Conservation (phyloP, 2,329 filamentous ascomycete genomes). For the Beauveria brongniartii region DNA sequence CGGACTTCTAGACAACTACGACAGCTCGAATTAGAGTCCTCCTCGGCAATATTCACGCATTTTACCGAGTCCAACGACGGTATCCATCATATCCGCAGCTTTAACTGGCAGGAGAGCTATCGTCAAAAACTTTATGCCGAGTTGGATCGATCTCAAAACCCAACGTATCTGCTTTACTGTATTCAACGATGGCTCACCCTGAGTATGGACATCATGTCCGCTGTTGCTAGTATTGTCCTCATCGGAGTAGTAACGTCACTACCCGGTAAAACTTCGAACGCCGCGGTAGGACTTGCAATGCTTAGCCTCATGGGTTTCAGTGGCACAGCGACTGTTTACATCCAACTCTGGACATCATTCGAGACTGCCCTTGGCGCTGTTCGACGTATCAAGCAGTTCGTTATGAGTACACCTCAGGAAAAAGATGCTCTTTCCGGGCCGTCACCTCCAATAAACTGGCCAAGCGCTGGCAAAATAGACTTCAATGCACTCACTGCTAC, state of each 20-base stretch:
- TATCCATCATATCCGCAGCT: slow-evolving; percentile 19
- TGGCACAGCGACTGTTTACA: neutral
- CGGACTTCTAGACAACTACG: slow-evolving; percentile 47
- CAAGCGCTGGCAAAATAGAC: neutral
- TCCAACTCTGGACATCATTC: neutral
- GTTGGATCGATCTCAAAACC: slow-evolving; percentile 23
- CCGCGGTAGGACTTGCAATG: neutral
- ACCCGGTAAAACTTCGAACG: neutral
- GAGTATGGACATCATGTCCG: slow-evolving; percentile 29
- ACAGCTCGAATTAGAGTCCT: slow-evolving; percentile 44
- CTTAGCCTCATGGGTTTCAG: too few relatives aligned
- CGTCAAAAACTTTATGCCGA: slow-evolving; percentile 34
- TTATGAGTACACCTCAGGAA: neutral
- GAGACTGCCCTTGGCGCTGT: too few relatives aligned
- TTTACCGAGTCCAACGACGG: slow-evolving; percentile 28
- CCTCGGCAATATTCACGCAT: slow-evolving; percentile 34
- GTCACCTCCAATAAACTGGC: neutral
- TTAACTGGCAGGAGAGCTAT: slow-evolving; percentile 21
- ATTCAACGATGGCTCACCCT: slow-evolving; percentile 39
- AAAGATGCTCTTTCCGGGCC: neutral
- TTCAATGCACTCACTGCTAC: slow-evolving; percentile 5
- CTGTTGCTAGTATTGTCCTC: slow-evolving; percentile 22
- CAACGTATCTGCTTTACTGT: slow-evolving; percentile 30
- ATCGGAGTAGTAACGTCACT: slow-evolving; percentile 26
- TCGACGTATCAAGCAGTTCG: neutral